phyloP scores from a whole-genome alignment of 2,329 filamentous ascomycete genomes.

The Pseudogymnoascus sp. region DNA sequence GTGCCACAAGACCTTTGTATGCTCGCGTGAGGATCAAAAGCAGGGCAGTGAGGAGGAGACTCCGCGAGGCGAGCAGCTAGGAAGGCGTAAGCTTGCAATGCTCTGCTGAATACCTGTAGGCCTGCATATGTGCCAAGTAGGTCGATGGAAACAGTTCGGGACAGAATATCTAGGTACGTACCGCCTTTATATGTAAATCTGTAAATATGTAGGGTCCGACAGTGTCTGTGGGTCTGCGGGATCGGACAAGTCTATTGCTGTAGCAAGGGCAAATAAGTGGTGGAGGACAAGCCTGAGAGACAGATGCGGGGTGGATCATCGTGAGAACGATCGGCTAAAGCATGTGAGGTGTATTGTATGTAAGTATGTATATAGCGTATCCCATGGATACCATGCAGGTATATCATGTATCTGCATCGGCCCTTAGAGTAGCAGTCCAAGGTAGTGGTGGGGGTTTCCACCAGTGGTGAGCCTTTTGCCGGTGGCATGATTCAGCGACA shows the following conservation, averaged over 20 bases:
- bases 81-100: neutral
- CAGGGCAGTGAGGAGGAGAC: neutral
- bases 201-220: neutral
- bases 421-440: neutral
- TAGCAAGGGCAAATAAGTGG: neutral
- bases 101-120: neutral
- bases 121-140: slow-evolving; percentile 4
- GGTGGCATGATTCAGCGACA: neutral
- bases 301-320: neutral
- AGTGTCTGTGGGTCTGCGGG: neutral
- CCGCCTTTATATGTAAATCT: slow-evolving; percentile 1
- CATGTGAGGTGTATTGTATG: neutral
- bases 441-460: neutral
- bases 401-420: slow-evolving; percentile 1
- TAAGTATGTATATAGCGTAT: neutral
- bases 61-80: neutral
- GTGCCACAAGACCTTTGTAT: slow-evolving; percentile 3
- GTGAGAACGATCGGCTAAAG: neutral
- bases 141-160: neutral
- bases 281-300: neutral
- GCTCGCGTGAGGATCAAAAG: slow-evolving; percentile 1
- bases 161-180: neutral
- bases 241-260: neutral
- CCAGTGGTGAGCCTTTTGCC: neutral
- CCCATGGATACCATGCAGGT: neutral